phyloP scores from a whole-genome alignment of 257 asterid species.

The Orobanche coerulescens region DNA sequence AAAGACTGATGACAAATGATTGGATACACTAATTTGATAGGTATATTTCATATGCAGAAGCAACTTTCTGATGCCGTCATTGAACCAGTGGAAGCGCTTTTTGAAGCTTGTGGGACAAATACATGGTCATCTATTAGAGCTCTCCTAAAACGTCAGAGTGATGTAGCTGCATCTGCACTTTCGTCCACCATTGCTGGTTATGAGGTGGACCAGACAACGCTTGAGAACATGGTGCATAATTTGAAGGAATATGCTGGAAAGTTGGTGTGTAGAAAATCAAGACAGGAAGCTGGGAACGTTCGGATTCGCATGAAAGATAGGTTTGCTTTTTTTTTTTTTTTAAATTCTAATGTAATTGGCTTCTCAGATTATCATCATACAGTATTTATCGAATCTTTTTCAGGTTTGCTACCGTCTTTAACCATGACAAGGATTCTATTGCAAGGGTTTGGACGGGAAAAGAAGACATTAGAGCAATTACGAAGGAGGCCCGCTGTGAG shows the following conservation, averaged over 20 bases:
- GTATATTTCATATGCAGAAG: slow-evolving; percentile 31
- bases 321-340: slow-evolving; percentile 20
- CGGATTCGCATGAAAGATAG: slow-evolving; percentile 58
- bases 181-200: slow-evolving; percentile 37
- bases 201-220: slow-evolving; percentile 40
- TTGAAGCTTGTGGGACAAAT: slow-evolving; percentile 43
- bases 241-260: slow-evolving; percentile 40
- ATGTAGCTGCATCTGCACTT: slow-evolving; percentile 32
- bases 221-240: slow-evolving; percentile 32
- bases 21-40: not conserved
- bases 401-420: slow-evolving; percentile 51
- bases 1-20: not conserved
- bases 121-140: slow-evolving; percentile 52
- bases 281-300: slow-evolving; percentile 59
- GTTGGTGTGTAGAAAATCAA: slow-evolving; percentile 47
- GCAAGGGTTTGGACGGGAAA: slow-evolving; percentile 76
- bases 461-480: slow-evolving; percentile 53
- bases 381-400: not conserved
- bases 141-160: slow-evolving; percentile 46
- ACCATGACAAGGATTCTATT: slow-evolving; percentile 50
- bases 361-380: not conserved
- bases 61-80: slow-evolving; percentile 33
- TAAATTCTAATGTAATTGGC: not conserved
- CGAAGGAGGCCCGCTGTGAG: slow-evolving; percentile 50
- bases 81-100: slow-evolving; percentile 46